These are phyloP conservation scores for Hypoxylon sp. DNA, from an alignment of 2,329 filamentous ascomycete genomes.

Conservation along the genomic window DNA sequence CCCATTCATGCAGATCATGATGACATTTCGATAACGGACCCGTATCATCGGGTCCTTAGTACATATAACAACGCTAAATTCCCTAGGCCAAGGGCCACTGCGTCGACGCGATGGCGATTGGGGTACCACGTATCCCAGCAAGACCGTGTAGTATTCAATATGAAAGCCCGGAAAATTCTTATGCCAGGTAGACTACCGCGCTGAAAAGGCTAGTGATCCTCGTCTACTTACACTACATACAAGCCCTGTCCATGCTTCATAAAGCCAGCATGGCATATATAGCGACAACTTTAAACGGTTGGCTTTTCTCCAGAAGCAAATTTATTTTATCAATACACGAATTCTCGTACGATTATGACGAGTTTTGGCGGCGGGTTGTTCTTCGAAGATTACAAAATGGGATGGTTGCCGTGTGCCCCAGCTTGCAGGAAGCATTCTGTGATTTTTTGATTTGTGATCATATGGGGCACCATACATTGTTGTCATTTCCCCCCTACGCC, in stretches of 20 bases:
- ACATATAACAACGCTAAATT: conserved; percentile 8
- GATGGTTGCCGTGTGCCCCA: conserved; percentile 13
- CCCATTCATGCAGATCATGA: background rate
- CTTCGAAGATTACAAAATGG: conserved; percentile 16
- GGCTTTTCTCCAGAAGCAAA: conserved; percentile 4
- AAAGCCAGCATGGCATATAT: background rate
- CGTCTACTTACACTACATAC: background rate
- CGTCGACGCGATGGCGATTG: background rate
- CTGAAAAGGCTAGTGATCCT: background rate
- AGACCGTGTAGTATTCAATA: conserved; percentile 11
- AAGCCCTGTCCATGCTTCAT: background rate
- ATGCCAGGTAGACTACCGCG: background rate
- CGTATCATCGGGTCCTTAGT: background rate
- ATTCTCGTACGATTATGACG: conserved; percentile 42
- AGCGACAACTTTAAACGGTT: conserved; percentile 2
- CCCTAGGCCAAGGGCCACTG: background rate
- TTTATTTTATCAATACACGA: conserved; percentile 14
- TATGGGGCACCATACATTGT: conserved; percentile 24
- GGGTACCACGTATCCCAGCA: conserved; percentile 3
- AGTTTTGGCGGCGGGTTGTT: conserved; percentile 4
- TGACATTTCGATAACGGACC: background rate
- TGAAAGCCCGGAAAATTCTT: background rate
- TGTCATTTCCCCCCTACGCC: background rate
- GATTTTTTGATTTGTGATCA: conserved; percentile 48
- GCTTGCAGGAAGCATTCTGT: conserved; percentile 8